Base-by-base conservation (phyloP, 345 rosid species). In the Pistacia integerrima region DNA sequence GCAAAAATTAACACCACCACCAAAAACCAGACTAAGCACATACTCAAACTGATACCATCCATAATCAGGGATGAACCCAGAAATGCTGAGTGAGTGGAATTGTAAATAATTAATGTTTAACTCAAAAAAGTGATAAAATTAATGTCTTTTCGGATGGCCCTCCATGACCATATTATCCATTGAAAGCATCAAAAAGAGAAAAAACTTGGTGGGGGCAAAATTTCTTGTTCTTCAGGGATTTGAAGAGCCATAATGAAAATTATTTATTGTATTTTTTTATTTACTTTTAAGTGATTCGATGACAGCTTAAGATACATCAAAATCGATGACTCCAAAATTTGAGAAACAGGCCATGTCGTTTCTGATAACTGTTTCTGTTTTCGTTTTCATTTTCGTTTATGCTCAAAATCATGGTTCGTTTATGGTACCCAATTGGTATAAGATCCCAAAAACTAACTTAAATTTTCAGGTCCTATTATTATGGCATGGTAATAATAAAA, bases 1-100 rank as follows among this genome's bases (percentile, higher is more conserved):
- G 87, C 78, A 74, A 0, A 55, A 25, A 25, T 25, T 25, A 25
- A 25, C 25, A 6, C 77, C 2, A 58, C 11, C 44, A 20, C 36
- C 63, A 64, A 41, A 46, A 44, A 46, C 25, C 22, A 51, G 46
- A 51, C 16, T 25, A 25, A 25, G 25, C 25, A 25, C 25, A 25
- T 25, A 25, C 25, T 25, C 25, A 25, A 25, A 25, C 25, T 25
- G 25, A 25, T 25, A 25, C 25, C 25, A 25, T 25, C 25, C 25
- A 25, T 25, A 25, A 25, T 25, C 25, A 25, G 25, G 25, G 25
- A 25, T 25, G 25, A 25, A 25, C 25, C 25, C 25, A 25, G 0
- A 25, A 25, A 25, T 25, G 25, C 25, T 25, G 25, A 25, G 25
- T 25, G 25, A 25, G 25, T 25, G 25, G 25, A 25, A 25, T 25